Base-by-base conservation (phyloP, 2,329 filamentous ascomycete genomes). In the Mycocentrospora acerina region DNA sequence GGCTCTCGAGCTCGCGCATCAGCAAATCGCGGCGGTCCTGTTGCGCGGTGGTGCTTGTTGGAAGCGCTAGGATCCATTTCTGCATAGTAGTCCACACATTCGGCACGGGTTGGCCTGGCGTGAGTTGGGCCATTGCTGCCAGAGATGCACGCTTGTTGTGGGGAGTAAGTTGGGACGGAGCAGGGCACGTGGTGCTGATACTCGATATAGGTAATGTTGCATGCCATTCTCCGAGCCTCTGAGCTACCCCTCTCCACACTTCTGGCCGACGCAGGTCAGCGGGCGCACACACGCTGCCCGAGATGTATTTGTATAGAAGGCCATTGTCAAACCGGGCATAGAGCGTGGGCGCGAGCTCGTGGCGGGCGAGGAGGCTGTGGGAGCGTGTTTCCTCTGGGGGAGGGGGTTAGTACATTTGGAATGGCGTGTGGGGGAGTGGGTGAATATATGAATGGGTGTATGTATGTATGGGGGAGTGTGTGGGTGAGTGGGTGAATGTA, bases 31-130 rank as follows among this genome's bases (percentile, higher is more conserved):
- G 83, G 49, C 87, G 81, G 51, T 78, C 69, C 44, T 78, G 78
- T 65, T 95, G 81, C 38, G 79, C 76, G 24, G 84, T 80, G 4
- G 85, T 93, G 39, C 77, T 75, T 35, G 77, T 81, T 10, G 93
- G 90, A 47, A 98, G 75, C 26, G 88, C 91, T 53, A 85, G 73
- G 40, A 96, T 89, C 93, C 93, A 98, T 71, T 90, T 94, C 66
- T 95, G 89, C 79, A 96, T 86, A 24, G 94, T 90, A 6, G 88
- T 89, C 93, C 93, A 98, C 39, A 95, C 73, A 65, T 94, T 96
- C 13, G 90, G 88, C n/a, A 81, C 76, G 4, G 83, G 83, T 60
- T 85, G 88, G 44, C 81, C 81, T 30, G 81, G 81, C 15, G 81
- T 81, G 47, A 70, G 57, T 42, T 58, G 49, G 32, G 66, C 60